Evolutionary conservation across 1,139 yeast genomes (phyloP), one percentile per base, ranked within the genome.

Genomic region (Pneumocystis carinii): DNA sequence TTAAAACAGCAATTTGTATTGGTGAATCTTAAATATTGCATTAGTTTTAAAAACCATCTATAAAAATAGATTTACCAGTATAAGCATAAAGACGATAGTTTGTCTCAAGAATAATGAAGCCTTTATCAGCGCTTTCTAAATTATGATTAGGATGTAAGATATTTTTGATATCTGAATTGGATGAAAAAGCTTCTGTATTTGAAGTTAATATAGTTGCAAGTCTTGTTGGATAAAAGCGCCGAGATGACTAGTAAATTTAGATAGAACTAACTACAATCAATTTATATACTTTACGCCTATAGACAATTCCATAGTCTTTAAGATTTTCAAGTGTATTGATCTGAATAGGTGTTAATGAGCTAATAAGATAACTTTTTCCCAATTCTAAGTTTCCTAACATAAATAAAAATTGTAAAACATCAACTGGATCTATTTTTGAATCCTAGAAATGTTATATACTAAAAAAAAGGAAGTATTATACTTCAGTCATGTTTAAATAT

Each of bases 361-460:
- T 76, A 0, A 86, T 80, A 0, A 89, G 81, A 71, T 94, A 92
- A 61, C 90, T 89, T 68, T 86, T 85, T 0, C 98, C 98, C 39
- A 90, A 77, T 70, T 92, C 97, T 62, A 94, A 77, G 2, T 96
- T 88, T 1, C 98, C 98, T 60, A 92, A 77, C 81, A 90, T 86
- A 75, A 92, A 94, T 19, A 92, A 86, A 72, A 92, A 92, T 72
- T 92, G 90, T 60, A 92, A 78, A 57, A 92, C 96, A 71, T 94
- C 98, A 36, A 92, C 98, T 0, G 96, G 94, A 74, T 92, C 96
- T 96, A 90, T 88, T 70, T 87, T 83, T 62, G 88, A 78, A 59
- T 84, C 84, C 55, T 48, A 48, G 12, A 48, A 48, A 24, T 48
- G 4, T 48, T 48, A 48, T 2, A 7, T 24, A 48, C 24, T 48